Base-by-base conservation (phyloP, 306 rosid species). In the Clitoria ternatea region DNA sequence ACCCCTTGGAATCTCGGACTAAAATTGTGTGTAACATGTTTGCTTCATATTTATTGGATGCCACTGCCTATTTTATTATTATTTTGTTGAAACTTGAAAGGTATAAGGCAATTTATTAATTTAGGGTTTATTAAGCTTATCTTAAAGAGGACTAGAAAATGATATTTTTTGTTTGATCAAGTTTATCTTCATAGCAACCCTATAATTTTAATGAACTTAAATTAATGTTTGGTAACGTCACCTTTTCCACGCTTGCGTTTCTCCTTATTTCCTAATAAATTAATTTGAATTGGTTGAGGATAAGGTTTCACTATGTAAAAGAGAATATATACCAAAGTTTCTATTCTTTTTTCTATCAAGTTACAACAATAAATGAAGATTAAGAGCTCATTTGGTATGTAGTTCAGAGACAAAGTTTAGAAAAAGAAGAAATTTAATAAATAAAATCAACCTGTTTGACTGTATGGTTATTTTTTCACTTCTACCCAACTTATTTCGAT, bases 251-350 rank as follows among this genome's bases (percentile, higher is more conserved):
- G 23, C 33, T 37, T 48, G 57, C 80, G 17, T 53, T 35, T 6
- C 63, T 22, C 19, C 12, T 43, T n/a, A 14, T 47, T 35, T 44
- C 24, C 9, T n/a, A 11, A 22, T 13, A 62, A 19, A 32, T 30
- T 12, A 14, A 39, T 27, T 12, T 36, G 44, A 43, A 40, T 40
- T 42, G 55, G 72, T 14, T 35, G 63, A 15, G 64, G 80, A 80
- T 69, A 74, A 80, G 84, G 50, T 53, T 60, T 23, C 63, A 35
- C 69, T 2, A 5, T 30, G 29, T 12, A 43, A 69, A 48, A 48
- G 69, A 61, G 76, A 74, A 68, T 74, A 47, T 61, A 19, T 35
- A 17, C 60, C 15, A 74, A 66, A 67, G 73, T 32, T 45, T 43
- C 27, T 10, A 45, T 14, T 30, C 7, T 22, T 30, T 49, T 17